Evolutionary conservation across 768 basidiomycete genomes (phyloP).

Genomic region (Cubamyces lactineus): DNA sequence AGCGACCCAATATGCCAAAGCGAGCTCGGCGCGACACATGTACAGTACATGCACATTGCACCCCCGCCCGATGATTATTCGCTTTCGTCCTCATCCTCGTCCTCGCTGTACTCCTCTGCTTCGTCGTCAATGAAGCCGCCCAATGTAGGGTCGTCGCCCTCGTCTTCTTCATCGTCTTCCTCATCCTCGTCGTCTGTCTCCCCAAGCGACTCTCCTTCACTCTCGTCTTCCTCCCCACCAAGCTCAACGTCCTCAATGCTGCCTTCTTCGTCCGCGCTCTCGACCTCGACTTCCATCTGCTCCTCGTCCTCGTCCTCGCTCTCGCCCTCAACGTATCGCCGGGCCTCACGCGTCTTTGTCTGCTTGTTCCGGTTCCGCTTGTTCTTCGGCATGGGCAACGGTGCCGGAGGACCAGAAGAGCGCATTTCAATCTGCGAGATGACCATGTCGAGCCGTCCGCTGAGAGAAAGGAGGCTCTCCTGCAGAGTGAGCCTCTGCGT

Average conservation of each 20-base stretch:
- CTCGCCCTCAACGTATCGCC: constrained; percentile 78
- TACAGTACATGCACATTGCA: neutral
- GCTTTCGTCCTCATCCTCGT: constrained; percentile 49
- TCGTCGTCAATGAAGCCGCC: constrained; percentile 60
- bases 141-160: constrained; percentile 53
- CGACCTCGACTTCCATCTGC: constrained; percentile 58
- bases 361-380: constrained; percentile 39
- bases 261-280: constrained; percentile 68
- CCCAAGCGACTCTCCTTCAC: constrained; percentile 49
- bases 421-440: constrained; percentile 92
- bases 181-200: constrained; percentile 53
- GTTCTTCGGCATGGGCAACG: constrained; percentile 44
- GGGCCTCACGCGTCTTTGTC: constrained; percentile 40
- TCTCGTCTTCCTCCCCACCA: constrained; percentile 57
- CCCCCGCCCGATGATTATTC: constrained; percentile 17
- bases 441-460: constrained; percentile 91
- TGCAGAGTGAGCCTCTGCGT: constrained; percentile 80
- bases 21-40: neutral
- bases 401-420: constrained; percentile 67
- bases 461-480: constrained; percentile 81
- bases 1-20: neutral
- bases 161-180: constrained; percentile 52
- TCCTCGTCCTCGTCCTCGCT: constrained; percentile 69
- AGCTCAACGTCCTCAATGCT: constrained; percentile 82
- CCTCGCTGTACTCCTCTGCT: constrained; percentile 54